These are phyloP conservation scores for Boletus tomentosulus DNA, from an alignment of 768 basidiomycete species.

Conservation along the genomic window DNA sequence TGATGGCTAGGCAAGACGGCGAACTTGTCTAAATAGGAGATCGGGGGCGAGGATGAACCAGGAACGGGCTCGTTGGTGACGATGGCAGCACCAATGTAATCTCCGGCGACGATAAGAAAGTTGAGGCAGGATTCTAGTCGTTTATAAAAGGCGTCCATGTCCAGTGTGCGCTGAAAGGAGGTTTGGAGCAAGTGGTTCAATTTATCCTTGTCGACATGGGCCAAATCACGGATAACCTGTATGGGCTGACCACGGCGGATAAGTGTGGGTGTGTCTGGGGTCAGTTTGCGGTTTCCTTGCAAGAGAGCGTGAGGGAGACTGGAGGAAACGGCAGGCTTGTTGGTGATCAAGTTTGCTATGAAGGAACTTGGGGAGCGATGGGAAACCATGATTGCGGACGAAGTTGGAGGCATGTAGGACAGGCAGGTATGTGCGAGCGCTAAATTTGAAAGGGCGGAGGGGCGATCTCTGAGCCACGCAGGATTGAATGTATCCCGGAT, in stretches of 20 bases:
- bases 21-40: conserved; percentile 98
- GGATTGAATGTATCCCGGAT: conserved; percentile 82
- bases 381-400: conserved; percentile 95
- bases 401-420: conserved; percentile 85
- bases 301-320: conserved; percentile 92
- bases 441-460: conserved; percentile 84
- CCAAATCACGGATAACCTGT: conserved; percentile 65
- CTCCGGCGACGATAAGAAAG: conserved; percentile 90
- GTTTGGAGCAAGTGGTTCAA: conserved; percentile 82
- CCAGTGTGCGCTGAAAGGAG: conserved; percentile 74
- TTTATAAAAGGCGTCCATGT: conserved; percentile 69
- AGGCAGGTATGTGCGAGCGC: conserved; percentile 82
- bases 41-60: conserved; percentile 37
- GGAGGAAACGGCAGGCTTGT: conserved; percentile 94
- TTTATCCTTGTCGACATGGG: conserved; percentile 71
- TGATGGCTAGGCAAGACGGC: conserved; percentile 93
- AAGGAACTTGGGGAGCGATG: conserved; percentile 94
- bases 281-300: conserved; percentile 80
- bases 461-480: conserved; percentile 73
- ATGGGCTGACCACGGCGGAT: conserved; percentile 86
- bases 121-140: conserved; percentile 78
- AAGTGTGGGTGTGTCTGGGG: conserved; percentile 88
- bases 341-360: conserved; percentile 96
- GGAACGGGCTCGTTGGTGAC: conserved; percentile 65
- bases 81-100: conserved; percentile 92